A percentile compares a stretch with the other conserved stretches of the same genome.
These are phyloP conservation scores for Euphrasia arctica DNA, from an alignment of 305 asterid genomes.

Conservation along the genomic window DNA sequence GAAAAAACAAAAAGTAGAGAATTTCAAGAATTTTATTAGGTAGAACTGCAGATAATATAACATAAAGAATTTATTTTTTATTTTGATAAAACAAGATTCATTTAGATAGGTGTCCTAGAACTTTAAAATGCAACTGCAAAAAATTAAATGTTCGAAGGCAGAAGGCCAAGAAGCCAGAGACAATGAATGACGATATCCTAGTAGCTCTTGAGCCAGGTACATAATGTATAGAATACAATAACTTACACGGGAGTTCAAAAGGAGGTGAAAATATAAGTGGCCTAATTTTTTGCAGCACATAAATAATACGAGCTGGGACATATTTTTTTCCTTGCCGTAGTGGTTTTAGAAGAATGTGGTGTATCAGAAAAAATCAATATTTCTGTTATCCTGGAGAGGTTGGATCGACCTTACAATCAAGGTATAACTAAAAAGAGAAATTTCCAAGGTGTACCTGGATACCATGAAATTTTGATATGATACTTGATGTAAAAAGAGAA, in stretches of 20 bases:
- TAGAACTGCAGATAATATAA: not conserved
- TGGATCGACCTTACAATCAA: too few species aligned
- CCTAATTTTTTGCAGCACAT: not conserved
- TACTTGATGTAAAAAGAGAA: not conserved
- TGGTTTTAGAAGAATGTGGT: not conserved
- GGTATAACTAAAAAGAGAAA: not conserved
- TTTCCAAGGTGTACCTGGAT: not conserved
- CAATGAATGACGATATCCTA: not conserved
- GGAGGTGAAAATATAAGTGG: not conserved
- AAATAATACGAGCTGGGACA: not conserved
- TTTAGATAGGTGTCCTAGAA: not conserved
- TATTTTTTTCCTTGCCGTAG: not conserved
- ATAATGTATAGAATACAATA: not conserved
- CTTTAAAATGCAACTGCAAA: not conserved
- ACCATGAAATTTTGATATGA: not conserved
- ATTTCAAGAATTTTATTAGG: not conserved
- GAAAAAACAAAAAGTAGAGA: not conserved
- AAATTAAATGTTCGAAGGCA: conserved; percentile 4
- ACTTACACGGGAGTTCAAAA: not conserved
- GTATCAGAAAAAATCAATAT: not conserved
- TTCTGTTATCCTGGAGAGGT: too few species aligned
- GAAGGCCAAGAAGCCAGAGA: not conserved
- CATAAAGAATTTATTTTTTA: not conserved
- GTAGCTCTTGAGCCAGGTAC: not conserved
- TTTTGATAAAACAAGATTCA: not conserved